A percentile compares a stretch with the other conserved stretches of the same genome.
Evolutionary conservation across 495 filamentous ascomycete genomes (phyloP).

Genomic region (Cetradonia linearis): DNA sequence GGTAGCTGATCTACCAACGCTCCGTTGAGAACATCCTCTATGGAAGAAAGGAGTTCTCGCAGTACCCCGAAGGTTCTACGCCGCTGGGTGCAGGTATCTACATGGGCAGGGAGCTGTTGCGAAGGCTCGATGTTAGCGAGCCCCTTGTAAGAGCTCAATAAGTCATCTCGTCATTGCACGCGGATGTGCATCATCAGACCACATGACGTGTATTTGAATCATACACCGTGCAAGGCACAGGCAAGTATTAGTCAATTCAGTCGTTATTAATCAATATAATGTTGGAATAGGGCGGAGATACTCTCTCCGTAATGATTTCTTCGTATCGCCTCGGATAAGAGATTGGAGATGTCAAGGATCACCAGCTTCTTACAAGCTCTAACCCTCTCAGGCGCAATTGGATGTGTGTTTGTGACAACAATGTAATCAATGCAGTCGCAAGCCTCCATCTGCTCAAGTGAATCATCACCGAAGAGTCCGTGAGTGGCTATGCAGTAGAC

Average conservation of each 20-base stretch:
- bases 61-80: constrained; percentile 56
- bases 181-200: background rate
- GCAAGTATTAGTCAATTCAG: background rate
- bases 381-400: constrained; percentile 63
- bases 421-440: constrained; percentile 89
- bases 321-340: constrained; percentile 85
- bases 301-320: constrained; percentile 90
- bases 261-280: constrained; percentile 43
- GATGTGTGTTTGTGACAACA: constrained; percentile 94
- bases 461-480: constrained; percentile 82
- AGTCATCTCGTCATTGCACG: background rate
- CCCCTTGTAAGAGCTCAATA: background rate
- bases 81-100: constrained; percentile 41
- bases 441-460: constrained; percentile 77
- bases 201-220: background rate
- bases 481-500: constrained; percentile 98
- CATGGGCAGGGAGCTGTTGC: background rate
- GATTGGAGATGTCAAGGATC: constrained; percentile 74
- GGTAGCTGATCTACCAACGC: constrained; percentile 59
- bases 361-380: constrained; percentile 71
- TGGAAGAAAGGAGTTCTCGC: constrained; percentile 41
- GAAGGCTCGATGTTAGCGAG: background rate
- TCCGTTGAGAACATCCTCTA: constrained; percentile 55
- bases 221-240: background rate
- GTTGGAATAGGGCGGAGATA: constrained; percentile 77